Evolutionary conservation across 2,329 filamentous ascomycete species (phyloP), one percentile per base, ranked within the genome.

Genomic region (Diplocarpon rosae): DNA sequence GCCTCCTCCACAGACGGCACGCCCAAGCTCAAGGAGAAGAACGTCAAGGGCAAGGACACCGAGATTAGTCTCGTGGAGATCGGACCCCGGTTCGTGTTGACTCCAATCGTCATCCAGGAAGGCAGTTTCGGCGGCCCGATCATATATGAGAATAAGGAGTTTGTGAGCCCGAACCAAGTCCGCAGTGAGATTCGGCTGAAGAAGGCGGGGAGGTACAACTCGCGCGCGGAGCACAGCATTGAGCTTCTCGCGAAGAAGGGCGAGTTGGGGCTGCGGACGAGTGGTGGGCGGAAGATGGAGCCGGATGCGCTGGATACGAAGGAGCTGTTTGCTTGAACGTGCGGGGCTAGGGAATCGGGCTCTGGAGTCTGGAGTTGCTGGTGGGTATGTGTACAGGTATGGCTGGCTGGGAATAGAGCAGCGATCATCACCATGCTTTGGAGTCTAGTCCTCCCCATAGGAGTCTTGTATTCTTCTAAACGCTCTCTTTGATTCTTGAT

Each of bases 131-230:
- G 90, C 43, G 92, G 92, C 0, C 90, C 92, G 2, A 87, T 96
- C 53, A 93, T 98, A 60, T 98, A 94, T 68, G 87, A 96, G 71
- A 96, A 96, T 70, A 92, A 87, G 72, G 83, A 95, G 64, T 98
- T 95, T 59, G 85, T 98, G 43, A 92, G 84, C 55, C 92, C 92
- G 9, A 98, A 98, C 75, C 86, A 95, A 67, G 78, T 96, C 52
- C 75, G 92, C 54, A 73, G 86, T 33, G 92, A 96, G 52, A 65
- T 94, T 55, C 73, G 86, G 56, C 71, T 78, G 65, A 71, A 75
- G 55, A 88, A 86, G 70, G 86, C 89, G 0, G 75, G 78, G 39
- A 78, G 78, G 55, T 90, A 93, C 68, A 85, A 85, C 54, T 72
- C 74, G 45, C 75, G 92, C 49, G 77, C 80, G 27, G 88, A 94